A percentile compares a stretch with the other conserved stretches of the same genome.
phyloP scores from a whole-genome alignment of 345 rosid genomes.

The Punica granatum region DNA sequence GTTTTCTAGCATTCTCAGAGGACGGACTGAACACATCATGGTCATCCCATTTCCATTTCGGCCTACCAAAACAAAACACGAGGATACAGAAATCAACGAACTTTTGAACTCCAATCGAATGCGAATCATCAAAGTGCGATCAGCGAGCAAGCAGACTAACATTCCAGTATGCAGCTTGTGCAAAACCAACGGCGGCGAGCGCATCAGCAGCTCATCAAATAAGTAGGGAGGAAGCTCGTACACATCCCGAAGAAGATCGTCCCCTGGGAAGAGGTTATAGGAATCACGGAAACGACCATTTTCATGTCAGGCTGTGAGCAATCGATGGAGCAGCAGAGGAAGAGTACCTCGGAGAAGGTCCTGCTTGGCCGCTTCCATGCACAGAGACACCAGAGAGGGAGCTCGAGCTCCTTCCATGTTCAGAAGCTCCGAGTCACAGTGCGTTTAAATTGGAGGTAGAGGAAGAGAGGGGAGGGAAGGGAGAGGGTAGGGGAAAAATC shows the following conservation, averaged over 20 bases:
- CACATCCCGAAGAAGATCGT: slow-evolving; percentile 30
- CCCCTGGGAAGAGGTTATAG: slow-evolving; percentile 17
- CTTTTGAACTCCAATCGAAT: not conserved
- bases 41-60: slow-evolving; percentile 31
- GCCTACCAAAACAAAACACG: slow-evolving; percentile 35
- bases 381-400: slow-evolving; percentile 51
- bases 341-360: slow-evolving; percentile 45
- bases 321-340: not conserved
- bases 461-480: no score
- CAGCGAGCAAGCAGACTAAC: slow-evolving; percentile 26
- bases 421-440: not conserved
- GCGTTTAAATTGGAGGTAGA: no score
- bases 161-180: slow-evolving; percentile 48
- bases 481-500: no score
- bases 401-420: slow-evolving; percentile 3
- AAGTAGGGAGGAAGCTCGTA: slow-evolving; percentile 63
- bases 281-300: not conserved
- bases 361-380: slow-evolving; percentile 31
- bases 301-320: not conserved
- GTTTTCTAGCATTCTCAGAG: slow-evolving; percentile 44
- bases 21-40: slow-evolving; percentile 31
- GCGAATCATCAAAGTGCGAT: not conserved
- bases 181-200: slow-evolving; percentile 62
- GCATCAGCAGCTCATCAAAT: slow-evolving; percentile 35
- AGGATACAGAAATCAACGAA: not conserved